phyloP scores from a whole-genome alignment of 345 rosid species.

The Geranium brycei region DNA sequence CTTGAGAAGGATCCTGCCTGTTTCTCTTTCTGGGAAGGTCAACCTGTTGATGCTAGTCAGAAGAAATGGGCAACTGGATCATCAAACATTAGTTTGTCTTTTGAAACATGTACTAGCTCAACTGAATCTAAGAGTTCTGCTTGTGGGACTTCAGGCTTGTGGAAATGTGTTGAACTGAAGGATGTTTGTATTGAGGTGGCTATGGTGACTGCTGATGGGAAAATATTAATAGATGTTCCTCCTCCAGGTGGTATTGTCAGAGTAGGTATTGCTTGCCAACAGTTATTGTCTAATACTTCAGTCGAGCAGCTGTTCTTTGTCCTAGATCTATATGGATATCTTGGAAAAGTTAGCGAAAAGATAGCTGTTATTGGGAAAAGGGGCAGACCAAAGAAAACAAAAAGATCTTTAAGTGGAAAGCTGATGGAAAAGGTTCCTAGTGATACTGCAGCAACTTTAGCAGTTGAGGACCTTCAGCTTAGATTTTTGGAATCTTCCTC shows the following conservation, averaged over 20 bases:
- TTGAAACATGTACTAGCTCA: constrained; percentile 48
- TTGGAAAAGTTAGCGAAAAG: constrained; percentile 70
- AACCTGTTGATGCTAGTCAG: constrained; percentile 92
- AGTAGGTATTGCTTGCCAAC: constrained; percentile 76
- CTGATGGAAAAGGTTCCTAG: constrained; percentile 88
- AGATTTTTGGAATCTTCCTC: constrained; percentile 73
- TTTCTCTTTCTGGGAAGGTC: constrained; percentile 78
- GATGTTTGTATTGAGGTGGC: constrained; percentile 64
- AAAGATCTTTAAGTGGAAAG: constrained; percentile 30
- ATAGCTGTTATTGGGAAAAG: constrained; percentile 55
- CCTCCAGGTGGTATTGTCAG: constrained; percentile 96
- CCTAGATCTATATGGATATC: constrained; percentile 68
- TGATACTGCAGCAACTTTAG: constrained; percentile 81
- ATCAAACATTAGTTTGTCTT: constrained; percentile 52
- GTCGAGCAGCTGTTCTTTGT: constrained; percentile 93
- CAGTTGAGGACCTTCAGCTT: constrained; percentile 59
- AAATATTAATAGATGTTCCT: constrained; percentile 62
- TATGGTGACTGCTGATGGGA: constrained; percentile 90
- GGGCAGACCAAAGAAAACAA: constrained; percentile 24
- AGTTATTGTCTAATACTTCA: constrained; percentile 74
- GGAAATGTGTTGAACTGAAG: constrained; percentile 79
- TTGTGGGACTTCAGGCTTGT: constrained; percentile 35
- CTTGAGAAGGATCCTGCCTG: constrained; percentile 97
- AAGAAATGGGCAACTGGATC: constrained; percentile 77
- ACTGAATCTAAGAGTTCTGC: constrained; percentile 19